Base-by-base conservation (phyloP, 2,329 filamentous ascomycete species). In the Exophiala lecanii-corni region DNA sequence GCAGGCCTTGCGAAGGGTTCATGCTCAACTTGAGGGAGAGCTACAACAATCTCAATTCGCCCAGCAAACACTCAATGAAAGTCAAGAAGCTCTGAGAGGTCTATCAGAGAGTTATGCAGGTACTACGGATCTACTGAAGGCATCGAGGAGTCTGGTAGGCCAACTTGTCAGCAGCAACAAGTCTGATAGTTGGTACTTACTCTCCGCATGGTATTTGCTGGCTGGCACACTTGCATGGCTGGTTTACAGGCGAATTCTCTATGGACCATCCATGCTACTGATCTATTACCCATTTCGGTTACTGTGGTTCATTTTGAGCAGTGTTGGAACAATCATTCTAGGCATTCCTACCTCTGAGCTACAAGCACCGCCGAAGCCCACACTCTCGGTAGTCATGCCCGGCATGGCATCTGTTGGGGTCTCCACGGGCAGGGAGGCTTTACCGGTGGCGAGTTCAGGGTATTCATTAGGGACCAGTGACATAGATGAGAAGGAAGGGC, bases 141-240 rank as follows among this genome's bases (percentile, higher is more conserved):
- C 78, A 43, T 89, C 86, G 34, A 77, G 79, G 52, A 82, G 81
- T 42, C 71, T 98, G 13, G 77, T 96, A 5, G 79, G 80, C 5
- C 87, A 86, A 13, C 71, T 98, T 34, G 69, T 97, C 35, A 79
- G 80, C 49, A 92, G 86, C 51, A 88, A 94, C 61, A 98, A 98
- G 73, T 92, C 84, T 53, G 92, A 98, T 62, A 96, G 89, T 2
- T 98, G 92, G 92, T 98, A 98, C 62, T 76, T 98, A 23, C 85
- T 92, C 66, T 94, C 86, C 26, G 81, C 89, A 2, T 81, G 97
- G 54, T 94, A 89, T 61, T 74, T 96, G 55, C 75, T 97, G 12
- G 59, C 84, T 16, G 77, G 69, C 4, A 96, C 89, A 1, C 80
- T 89, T 31, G 73, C 71, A 20, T 98, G 92, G 92, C 74, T 98